Conservation (phyloP, 2,329 filamentous ascomycete species). For the Aspergillus brunneoviolaceus region DNA sequence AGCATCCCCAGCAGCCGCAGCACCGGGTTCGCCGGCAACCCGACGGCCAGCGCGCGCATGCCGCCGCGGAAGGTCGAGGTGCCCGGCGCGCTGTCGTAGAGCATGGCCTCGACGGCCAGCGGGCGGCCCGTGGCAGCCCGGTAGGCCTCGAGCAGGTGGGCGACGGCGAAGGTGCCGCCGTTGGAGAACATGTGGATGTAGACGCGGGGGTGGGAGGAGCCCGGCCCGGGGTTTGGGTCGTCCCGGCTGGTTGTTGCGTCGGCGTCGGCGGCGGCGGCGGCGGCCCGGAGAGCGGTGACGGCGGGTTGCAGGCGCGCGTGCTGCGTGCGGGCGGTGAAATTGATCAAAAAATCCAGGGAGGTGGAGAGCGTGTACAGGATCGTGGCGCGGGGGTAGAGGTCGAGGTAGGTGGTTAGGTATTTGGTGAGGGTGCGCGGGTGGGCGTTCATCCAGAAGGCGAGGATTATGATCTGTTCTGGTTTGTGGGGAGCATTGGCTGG, state of each 20-base stretch:
- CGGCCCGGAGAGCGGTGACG: conserved; percentile 34
- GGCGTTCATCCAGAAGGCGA: conserved; percentile 53
- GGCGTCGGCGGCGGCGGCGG: conserved; percentile 8
- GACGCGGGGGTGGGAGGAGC: conserved; percentile 25
- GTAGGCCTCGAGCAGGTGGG: conserved; percentile 42
- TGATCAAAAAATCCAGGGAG: conserved; percentile 36
- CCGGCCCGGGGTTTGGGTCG: background rate
- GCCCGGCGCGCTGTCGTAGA: conserved; percentile 51
- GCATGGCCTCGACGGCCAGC: conserved; percentile 42
- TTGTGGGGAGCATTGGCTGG: conserved; percentile 19
- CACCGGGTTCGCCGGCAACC: conserved; percentile 33
- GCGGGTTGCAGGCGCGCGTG: conserved; percentile 34
- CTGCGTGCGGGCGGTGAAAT: conserved; percentile 24
- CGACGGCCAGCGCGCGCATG: conserved; percentile 37
- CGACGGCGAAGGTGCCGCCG: conserved; percentile 45
- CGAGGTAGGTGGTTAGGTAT: conserved; percentile 48
- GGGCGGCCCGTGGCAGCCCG: conserved; percentile 30
- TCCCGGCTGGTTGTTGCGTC: background rate
- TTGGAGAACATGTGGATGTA: conserved; percentile 52
- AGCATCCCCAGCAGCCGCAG: conserved; percentile 11
- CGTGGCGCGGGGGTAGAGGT: conserved; percentile 44
- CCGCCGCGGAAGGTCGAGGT: conserved; percentile 25
- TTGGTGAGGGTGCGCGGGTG: conserved; percentile 45
- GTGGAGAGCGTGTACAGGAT: conserved; percentile 44
- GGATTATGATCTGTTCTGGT: conserved; percentile 34